These are phyloP conservation scores for Apiotrichum laibachii DNA, from an alignment of 1,284 basidiomycete species.

Conservation along the genomic window DNA sequence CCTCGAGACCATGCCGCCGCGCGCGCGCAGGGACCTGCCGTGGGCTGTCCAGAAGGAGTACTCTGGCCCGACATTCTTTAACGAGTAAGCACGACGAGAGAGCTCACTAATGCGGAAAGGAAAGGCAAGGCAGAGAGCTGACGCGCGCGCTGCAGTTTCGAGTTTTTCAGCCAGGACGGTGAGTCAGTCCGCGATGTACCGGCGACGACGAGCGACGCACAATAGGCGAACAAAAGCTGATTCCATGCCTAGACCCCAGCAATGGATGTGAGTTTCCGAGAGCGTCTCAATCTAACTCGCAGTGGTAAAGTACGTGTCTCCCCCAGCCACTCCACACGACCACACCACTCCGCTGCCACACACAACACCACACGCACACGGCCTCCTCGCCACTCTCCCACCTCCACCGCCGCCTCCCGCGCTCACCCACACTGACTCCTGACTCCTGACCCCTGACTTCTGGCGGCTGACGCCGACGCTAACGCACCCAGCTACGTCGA, in stretches of 20 bases:
- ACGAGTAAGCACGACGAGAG: conserved; percentile 29
- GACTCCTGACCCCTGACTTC: neutral
- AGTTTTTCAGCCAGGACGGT: conserved; percentile 37
- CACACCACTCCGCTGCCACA: neutral
- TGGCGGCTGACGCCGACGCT: conserved; percentile 4
- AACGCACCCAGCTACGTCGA: conserved; percentile 31
- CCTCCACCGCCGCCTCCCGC: neutral
- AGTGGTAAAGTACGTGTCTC: conserved; percentile 5
- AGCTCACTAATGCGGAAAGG: neutral
- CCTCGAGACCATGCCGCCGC: neutral
- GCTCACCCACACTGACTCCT: neutral
- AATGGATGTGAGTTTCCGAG: too few species aligned
- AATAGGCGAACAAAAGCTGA: too few species aligned
- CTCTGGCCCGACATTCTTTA: conserved; percentile 44
- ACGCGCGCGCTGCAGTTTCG: conserved; percentile 26
- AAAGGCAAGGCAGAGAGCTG: neutral
- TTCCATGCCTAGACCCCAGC: neutral
- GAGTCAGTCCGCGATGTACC: conserved; percentile 9
- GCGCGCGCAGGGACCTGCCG: neutral
- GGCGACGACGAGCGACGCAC: too few species aligned
- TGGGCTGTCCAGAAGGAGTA: conserved; percentile 41
- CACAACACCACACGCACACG: neutral
- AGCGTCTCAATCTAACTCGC: neutral
- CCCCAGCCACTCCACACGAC: neutral
- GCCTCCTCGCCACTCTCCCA: neutral